A percentile compares a stretch with the other conserved stretches of the same genome.
These are phyloP conservation scores for Phoma herbarum DNA, from an alignment of 2,329 filamentous ascomycete genomes.

Conservation along the genomic window DNA sequence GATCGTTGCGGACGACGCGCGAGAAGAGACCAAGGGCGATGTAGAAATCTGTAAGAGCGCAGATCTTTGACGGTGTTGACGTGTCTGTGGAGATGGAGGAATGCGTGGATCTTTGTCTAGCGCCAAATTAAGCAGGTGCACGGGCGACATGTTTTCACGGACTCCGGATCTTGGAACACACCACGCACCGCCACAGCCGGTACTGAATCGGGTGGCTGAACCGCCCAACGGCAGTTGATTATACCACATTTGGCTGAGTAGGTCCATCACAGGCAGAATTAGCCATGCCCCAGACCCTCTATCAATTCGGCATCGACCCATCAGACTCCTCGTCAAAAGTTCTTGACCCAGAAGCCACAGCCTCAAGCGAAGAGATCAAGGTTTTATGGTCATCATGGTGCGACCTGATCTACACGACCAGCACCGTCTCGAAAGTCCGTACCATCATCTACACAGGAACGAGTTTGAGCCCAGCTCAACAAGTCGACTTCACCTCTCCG, in stretches of 20 bases:
- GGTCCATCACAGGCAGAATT: background rate
- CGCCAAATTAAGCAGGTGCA: slow-evolving; percentile 4
- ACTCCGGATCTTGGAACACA: background rate
- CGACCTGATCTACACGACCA: slow-evolving; percentile 30
- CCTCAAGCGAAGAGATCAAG: slow-evolving; percentile 2
- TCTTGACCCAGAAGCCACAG: slow-evolving; percentile 6
- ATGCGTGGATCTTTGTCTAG: slow-evolving; percentile 16
- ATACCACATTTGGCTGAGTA: slow-evolving; percentile 7
- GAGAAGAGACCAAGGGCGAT: background rate
- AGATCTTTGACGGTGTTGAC: slow-evolving; percentile 23
- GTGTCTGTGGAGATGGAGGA: slow-evolving; percentile 9
- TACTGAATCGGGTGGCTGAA: background rate
- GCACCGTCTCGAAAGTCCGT: background rate
- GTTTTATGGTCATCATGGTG: slow-evolving; percentile 45
- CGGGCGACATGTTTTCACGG: background rate
- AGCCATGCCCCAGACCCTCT: slow-evolving; percentile 12
- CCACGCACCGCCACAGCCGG: slow-evolving; percentile 11
- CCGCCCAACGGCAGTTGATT: too few species aligned
- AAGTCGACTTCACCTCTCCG: background rate
- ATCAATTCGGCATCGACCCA: slow-evolving; percentile 14
- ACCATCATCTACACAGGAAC: slow-evolving; percentile 32
- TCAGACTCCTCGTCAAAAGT: background rate
- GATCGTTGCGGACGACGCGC: slow-evolving; percentile 6
- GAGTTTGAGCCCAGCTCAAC: slow-evolving; percentile 26
- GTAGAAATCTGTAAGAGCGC: slow-evolving; percentile 6